Evolutionary conservation across 2,329 filamentous ascomycete genomes (phyloP).

Genomic region (Pseudogymnoascus sp.): DNA sequence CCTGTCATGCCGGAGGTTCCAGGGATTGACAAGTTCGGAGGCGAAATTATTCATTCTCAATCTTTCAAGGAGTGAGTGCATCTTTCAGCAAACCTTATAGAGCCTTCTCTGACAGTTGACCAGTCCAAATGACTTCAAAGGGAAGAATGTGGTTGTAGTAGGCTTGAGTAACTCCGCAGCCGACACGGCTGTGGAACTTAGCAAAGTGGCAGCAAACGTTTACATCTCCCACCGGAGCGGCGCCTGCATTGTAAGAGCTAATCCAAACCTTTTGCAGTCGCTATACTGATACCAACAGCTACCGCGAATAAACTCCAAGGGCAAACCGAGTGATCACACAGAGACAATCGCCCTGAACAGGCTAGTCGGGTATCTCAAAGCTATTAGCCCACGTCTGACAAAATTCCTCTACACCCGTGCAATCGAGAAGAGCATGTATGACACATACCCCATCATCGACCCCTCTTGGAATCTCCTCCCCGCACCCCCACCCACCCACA

Average conservation of each 20-base stretch:
- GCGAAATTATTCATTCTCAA: conserved; percentile 33
- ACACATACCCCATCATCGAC: conserved; percentile 25
- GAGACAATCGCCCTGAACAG: neutral
- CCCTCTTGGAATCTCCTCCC: conserved; percentile 27
- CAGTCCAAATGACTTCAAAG: conserved; percentile 29
- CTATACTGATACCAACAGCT: conserved; percentile 5
- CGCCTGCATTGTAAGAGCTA: conserved; percentile 26
- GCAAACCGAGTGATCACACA: neutral
- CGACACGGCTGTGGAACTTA: conserved; percentile 30
- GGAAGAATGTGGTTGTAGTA: conserved; percentile 35
- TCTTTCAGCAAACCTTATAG: neutral
- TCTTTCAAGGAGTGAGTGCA: conserved; percentile 8
- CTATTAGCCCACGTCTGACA: neutral
- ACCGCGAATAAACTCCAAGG: conserved; percentile 20
- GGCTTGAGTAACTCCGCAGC: conserved; percentile 34
- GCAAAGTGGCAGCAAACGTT: conserved; percentile 29
- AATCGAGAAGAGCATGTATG: conserved; percentile 27
- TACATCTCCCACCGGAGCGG: conserved; percentile 36
- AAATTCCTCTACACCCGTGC: conserved; percentile 14
- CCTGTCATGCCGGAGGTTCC: conserved; percentile 30
- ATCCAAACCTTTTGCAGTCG: neutral
- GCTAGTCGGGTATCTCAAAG: neutral
- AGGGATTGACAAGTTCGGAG: conserved; percentile 31
- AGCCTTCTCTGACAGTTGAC: conserved; percentile 7
- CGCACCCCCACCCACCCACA: conserved; percentile 21